These are phyloP conservation scores for sorghum (Sorghum bicolor) DNA, from an alignment of 176 grass and related monocot genomes.

Conservation along the genomic window Sorghum_bicolor_NCBIv3 NC_012873.2:57914001-57914500, in stretches of 20 bases:
- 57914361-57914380: too few species aligned
- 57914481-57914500: neutral
- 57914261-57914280: neutral
- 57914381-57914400: too few species aligned
- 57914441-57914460: too few species aligned
- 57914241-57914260: neutral
- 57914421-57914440: too few species aligned
- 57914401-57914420: too few species aligned
- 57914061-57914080: constrained; percentile 28
- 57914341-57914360: too few species aligned
- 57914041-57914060: constrained; percentile 31
- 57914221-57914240: neutral
- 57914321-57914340: too few species aligned
- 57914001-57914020: constrained; percentile 49
- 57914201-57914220: neutral
- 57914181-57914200: neutral
- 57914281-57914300: neutral
- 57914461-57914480: too few species aligned
- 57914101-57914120: constrained; percentile 17
- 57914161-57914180: neutral
- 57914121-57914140: neutral
- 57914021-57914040: constrained; percentile 52
- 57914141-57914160: neutral
- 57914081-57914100: neutral
- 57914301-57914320: too few species aligned